Conservation (phyloP, 805 yeast genomes). For the Babjeviella inositovora region DNA sequence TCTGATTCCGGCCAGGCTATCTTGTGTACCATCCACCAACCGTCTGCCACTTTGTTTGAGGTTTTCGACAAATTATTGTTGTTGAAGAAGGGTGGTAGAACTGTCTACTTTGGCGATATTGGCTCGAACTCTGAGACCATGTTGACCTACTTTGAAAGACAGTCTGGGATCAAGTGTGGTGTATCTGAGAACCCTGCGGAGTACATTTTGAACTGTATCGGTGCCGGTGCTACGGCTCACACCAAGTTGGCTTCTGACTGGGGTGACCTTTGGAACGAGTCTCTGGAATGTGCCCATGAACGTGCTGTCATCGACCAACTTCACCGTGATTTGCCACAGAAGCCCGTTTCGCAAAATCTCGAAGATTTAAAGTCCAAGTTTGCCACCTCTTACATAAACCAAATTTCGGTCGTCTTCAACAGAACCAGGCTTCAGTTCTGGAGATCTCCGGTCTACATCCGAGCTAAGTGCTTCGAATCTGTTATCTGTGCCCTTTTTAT, state of each 20-base stretch:
- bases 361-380: constrained; percentile 1
- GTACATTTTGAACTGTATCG: constrained; percentile 26
- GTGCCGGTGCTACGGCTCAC: constrained; percentile 25
- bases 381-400: constrained; percentile 6
- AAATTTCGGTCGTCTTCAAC: constrained; percentile 13
- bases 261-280: constrained; percentile 11
- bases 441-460: constrained; percentile 30
- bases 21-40: constrained; percentile 41
- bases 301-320: constrained; percentile 12
- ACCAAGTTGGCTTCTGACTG: constrained; percentile 15
- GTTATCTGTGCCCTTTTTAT: constrained; percentile 26
- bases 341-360: constrained; percentile 2
- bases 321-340: constrained; percentile 4
- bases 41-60: constrained; percentile 30
- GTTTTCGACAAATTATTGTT: constrained; percentile 28
- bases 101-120: constrained; percentile 23
- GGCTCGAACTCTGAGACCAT: constrained; percentile 14
- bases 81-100: constrained; percentile 31
- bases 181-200: constrained; percentile 22
- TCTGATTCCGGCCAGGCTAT: constrained; percentile 33
- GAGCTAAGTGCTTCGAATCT: constrained; percentile 27
- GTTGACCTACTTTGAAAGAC: constrained; percentile 15
- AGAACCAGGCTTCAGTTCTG: constrained; percentile 24
- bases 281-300: constrained; percentile 10
- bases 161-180: constrained; percentile 19